Evolutionary conservation across 2,329 filamentous ascomycete genomes (phyloP).

Genomic region (Aspergillus sp.): DNA sequence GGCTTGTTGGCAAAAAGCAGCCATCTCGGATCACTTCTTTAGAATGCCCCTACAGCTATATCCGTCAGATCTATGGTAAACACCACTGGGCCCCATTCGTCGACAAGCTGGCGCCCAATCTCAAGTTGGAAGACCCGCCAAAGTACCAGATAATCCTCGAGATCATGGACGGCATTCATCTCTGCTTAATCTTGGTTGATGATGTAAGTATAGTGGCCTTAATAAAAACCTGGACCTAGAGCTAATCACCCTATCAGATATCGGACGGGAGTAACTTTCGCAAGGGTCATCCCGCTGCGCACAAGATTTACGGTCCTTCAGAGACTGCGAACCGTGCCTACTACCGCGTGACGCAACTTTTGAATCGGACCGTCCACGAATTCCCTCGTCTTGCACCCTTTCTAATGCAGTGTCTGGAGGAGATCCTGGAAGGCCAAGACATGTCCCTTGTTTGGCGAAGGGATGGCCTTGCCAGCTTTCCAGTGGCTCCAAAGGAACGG

Average conservation of each 20-base stretch:
- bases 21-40: slow-evolving; percentile 14
- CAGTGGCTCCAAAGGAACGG: slow-evolving; percentile 10
- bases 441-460: slow-evolving; percentile 25
- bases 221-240: background rate
- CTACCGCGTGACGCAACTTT: slow-evolving; percentile 22
- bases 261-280: slow-evolving; percentile 23
- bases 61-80: slow-evolving; percentile 21
- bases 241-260: slow-evolving; percentile 10
- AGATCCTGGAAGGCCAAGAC: slow-evolving; percentile 25
- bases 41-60: slow-evolving; percentile 22
- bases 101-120: slow-evolving; percentile 18
- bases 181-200: slow-evolving; percentile 26
- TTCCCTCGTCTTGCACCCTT: slow-evolving; percentile 19
- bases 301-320: slow-evolving; percentile 21
- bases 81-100: slow-evolving; percentile 24
- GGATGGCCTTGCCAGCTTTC: slow-evolving; percentile 19
- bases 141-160: slow-evolving; percentile 22
- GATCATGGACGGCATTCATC: slow-evolving; percentile 25
- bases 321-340: slow-evolving; percentile 27
- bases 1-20: slow-evolving; percentile 18
- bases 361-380: slow-evolving; percentile 14
- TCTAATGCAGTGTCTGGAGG: slow-evolving; percentile 22
- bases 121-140: slow-evolving; percentile 14
- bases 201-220: slow-evolving; percentile 14
- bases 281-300: slow-evolving; percentile 22